Percentiles rank a stretch among this genome's conserved stretches.
Evolutionary conservation across 805 yeast species (phyloP).

Genomic region (Pichia nakasei): DNA sequence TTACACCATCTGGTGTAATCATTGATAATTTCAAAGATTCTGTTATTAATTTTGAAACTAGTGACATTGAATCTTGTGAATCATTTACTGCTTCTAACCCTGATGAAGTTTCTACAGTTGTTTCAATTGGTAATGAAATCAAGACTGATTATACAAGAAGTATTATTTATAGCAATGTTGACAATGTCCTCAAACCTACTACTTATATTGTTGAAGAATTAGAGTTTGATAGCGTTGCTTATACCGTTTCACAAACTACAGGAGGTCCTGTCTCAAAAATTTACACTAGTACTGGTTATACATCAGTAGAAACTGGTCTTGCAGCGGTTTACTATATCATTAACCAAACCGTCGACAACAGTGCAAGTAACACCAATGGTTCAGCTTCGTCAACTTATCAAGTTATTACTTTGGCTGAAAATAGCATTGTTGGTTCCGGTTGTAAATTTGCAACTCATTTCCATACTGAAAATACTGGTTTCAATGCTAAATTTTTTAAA

Average conservation of each 20-base stretch:
- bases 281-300: not conserved
- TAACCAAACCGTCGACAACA: not conserved
- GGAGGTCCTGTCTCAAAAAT: not conserved
- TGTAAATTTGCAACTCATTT: not conserved
- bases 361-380: not conserved
- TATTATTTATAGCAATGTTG: not conserved
- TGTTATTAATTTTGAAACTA: conserved; percentile 5
- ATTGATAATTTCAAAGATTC: conserved; percentile 8
- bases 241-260: not conserved
- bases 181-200: not conserved
- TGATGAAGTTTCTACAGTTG: not conserved
- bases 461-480: conserved; percentile 1
- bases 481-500: conserved; percentile 2
- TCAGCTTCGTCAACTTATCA: not conserved
- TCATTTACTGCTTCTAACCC: not conserved
- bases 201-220: conserved; percentile 2
- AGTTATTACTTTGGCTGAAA: not conserved
- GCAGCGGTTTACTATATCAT: not conserved
- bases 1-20: conserved; percentile 6
- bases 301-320: conserved; percentile 15
- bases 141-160: not conserved
- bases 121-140: not conserved
- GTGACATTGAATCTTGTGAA: not conserved
- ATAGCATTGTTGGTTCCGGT: conserved; percentile 7
- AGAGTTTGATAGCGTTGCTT: not conserved